Base-by-base conservation (phyloP, 2,329 filamentous ascomycete genomes). In the Sphaerulina musiva region DNA sequence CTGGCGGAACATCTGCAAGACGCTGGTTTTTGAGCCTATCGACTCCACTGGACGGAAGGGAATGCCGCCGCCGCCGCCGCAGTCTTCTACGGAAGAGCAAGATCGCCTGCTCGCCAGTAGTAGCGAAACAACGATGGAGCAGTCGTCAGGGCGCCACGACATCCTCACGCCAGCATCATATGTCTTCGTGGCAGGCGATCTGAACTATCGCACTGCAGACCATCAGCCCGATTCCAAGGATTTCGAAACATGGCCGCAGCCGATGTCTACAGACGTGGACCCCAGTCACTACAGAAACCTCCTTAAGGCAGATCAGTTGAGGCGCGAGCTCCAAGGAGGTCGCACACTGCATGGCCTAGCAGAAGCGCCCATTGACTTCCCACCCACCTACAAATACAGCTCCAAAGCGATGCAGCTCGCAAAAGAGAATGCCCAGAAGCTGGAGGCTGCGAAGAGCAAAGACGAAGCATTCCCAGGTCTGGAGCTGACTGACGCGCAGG, bases 311-410 rank as follows among this genome's bases (percentile, higher is more conserved):
- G 93, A 98, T 70, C 93, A 98, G 72, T 79, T 97, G 20, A 84
- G 75, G 2, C 77, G 80, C 46, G 90, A 97, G 71, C 82, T 81
- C 49, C 71, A 71, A 4, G 83, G 83, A 1, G 82, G 84, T 0
- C 79, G 83, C 12, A 89, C 87, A 2, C 74, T 95, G 23, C 90
- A 97, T 59, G 85, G 88, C 4, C 75, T 98, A 34, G 73, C 75
- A 8, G 93, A 98, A 72, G 80, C 84, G 0, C 74, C 79, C 0
- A 82, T 97, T 55, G 72, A 70, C 3, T 98, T 97, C 65, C 86
- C 90, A 1, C 93, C 93, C 0, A 96, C 93, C 0, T 98, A 98
- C 77, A 98, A 98, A 71, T 95, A 93, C 69, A 78, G 79, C 34
- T 70, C 79, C 1, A 64, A 72, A 31, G 54, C 73, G 7, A 64